Base-by-base conservation (phyloP, 2,329 filamentous ascomycete species). In the Stemphylium vesicarium region DNA sequence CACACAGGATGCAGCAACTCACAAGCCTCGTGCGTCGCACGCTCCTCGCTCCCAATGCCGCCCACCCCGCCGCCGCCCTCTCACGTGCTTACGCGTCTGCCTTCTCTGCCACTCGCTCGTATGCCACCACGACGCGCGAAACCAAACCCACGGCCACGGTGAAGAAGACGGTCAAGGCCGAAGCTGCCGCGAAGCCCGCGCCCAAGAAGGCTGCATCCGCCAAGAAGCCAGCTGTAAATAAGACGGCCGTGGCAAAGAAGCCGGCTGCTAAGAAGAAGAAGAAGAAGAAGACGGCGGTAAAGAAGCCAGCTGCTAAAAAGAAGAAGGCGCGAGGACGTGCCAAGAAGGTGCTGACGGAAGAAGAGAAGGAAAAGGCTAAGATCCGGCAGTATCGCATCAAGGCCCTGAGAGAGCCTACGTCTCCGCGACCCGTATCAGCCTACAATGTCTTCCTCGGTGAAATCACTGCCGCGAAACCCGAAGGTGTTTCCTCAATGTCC, bases 381-480 rank as follows among this genome's bases (percentile, higher is more conserved):
- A 60, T 78, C 42, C 58, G 52, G 20, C 64, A 70, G n/a, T 64
- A 78, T 40, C 77, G 76, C 59, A 64, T 65, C 59, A 63, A 57
- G 38, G 78, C 78, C 2, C 68, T 81, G 40, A 58, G 60, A 16
- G 70, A 71, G 33, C 78, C 78, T 4, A 32, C 56, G 1, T 6
- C 15, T 3, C 36, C 15, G 18, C 22, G 13, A 10, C 0, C 24
- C 2, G 0, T 62, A 2, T 62, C 45, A 15, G 66, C 71, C 18
- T 75, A 64, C 55, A 51, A 52, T 5, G 53, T 62, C 15, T 78
- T 68, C 61, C 22, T 70, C 2, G 24, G 42, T 18, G 75, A 78
- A 13, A 16, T 16, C 12, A 12, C 18, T 15, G 12, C 29, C 31
- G 42, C 46, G 5, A 40, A 1, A 4, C 37, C 18, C 64, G 63